A percentile compares a stretch with the other conserved stretches of the same genome.
Evolutionary conservation across 2,329 filamentous ascomycete genomes (phyloP).

Genomic region (Fragosphaeria purpurea): DNA sequence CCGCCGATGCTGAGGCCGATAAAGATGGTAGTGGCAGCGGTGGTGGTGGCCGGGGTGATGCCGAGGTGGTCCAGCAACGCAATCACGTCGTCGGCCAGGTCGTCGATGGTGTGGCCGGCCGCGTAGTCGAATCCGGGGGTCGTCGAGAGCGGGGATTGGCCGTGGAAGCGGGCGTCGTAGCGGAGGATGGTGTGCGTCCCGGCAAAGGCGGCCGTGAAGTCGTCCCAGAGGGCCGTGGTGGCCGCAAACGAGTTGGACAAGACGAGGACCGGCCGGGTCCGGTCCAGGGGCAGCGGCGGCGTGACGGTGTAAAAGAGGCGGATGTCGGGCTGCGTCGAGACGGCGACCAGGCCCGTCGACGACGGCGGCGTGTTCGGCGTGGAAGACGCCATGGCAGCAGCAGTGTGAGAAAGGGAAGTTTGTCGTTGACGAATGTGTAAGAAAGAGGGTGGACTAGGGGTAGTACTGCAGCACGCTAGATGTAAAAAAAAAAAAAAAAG

Average conservation of each 20-base stretch:
- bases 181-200: conserved; percentile 6
- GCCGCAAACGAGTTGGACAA: conserved; percentile 4
- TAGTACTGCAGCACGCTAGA: too few species aligned
- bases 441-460: too few species aligned
- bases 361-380: background rate
- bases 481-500: too few species aligned
- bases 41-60: background rate
- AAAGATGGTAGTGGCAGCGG: background rate
- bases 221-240: conserved; percentile 2
- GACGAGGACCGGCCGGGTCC: conserved; percentile 1
- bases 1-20: conserved; percentile 7
- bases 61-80: background rate
- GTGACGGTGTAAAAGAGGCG: conserved; percentile 6
- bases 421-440: too few species aligned
- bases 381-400: background rate
- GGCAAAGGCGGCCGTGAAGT: conserved; percentile 4
- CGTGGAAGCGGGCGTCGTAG: conserved; percentile 7
- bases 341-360: conserved; percentile 4
- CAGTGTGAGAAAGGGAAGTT: too few species aligned
- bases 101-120: conserved; percentile 1
- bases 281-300: conserved; percentile 2
- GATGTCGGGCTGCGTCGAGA: conserved; percentile 6
- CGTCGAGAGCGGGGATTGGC: conserved; percentile 4
- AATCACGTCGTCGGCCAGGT: conserved; percentile 6
- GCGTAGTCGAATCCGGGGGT: background rate